Conservation (phyloP, 225 moss, liverwort and hornwort species). For the Climacium dendroides region DNA sequence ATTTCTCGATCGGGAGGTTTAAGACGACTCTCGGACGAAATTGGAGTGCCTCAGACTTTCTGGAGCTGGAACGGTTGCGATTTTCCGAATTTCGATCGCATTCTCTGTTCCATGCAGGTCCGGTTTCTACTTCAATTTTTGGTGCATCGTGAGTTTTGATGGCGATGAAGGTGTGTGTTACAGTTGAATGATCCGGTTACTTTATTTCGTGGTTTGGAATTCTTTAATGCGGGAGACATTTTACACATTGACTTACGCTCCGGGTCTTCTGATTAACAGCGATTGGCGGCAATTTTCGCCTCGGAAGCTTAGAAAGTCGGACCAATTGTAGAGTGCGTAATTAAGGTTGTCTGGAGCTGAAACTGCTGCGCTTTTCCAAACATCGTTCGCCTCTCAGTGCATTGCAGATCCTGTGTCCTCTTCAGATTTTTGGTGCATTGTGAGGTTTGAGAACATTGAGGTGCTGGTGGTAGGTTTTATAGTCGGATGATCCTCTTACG, state of each 20-base stretch:
- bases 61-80: not conserved
- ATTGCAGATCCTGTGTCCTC: not conserved
- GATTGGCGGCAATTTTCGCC: not conserved
- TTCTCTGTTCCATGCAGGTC: not conserved
- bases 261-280: not conserved
- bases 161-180: not conserved
- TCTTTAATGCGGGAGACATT: not conserved
- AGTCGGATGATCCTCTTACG: not conserved
- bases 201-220: not conserved
- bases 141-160: not conserved
- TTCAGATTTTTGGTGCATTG: not conserved
- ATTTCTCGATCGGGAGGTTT: not conserved
- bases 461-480: not conserved
- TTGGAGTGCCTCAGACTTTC: not conserved
- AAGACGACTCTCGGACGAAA: not conserved
- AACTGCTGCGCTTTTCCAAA: not conserved
- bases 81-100: not conserved
- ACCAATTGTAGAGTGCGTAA: not conserved
- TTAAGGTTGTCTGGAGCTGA: not conserved
- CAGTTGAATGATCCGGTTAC: not conserved
- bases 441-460: not conserved
- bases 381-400: not conserved
- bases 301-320: not conserved
- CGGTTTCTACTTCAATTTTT: not conserved
- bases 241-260: not conserved